Base-by-base conservation (phyloP, 2,329 filamentous ascomycete genomes). In the Fusarium sublunatum region DNA sequence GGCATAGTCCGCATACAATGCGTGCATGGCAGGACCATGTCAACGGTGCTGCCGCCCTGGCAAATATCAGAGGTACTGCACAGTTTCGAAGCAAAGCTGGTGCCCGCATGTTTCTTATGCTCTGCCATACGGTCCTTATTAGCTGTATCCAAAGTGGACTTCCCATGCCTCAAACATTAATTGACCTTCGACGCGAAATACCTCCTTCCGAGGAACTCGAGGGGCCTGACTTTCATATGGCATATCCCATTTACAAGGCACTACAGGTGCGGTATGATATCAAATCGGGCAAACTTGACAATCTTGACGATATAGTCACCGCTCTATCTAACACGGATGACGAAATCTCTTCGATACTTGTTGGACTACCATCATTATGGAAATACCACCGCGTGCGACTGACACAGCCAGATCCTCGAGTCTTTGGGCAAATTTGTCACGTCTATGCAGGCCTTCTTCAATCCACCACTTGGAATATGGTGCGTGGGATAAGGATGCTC, bases 11-110 rank as follows among this genome's bases (percentile, higher is more conserved):
- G 7, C 76, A 78, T 48, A 84, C 82, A 0, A 75, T 84, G 63
- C 73, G 76, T 48, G 81, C 81, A 10, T 86, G 83, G 80, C 79
- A 82, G 54, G 75, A 83, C 48, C 84, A 86, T 64, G 76, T 86
- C 34, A 81, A 80, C 43, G 83, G 83, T 9, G 83, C 84, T 3
- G 79, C 80, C 3, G 77, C 79, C 5, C 74, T 86, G 22, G 80
- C 83, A 8, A 77, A 76, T 47, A 75, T 85, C 61, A 79, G 84
- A 45, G 84, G 83, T 15, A 66, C 74, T 9, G 73, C 72, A 4
- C 82, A 84, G 56, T 81, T 86, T 62, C 71, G 68, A 35, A 81
- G 78, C 10, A 72, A 72, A 38, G 78, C 78, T 3, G 82, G 83
- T 4, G 74, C 77, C 34, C 76, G 80, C 51, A 82, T 86, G 80